Percentiles rank a stretch among this genome's conserved stretches.
Evolutionary conservation across 108 stramenopile genomes (phyloP).

Genomic region (Cylindrotheca fusiformis): DNA sequence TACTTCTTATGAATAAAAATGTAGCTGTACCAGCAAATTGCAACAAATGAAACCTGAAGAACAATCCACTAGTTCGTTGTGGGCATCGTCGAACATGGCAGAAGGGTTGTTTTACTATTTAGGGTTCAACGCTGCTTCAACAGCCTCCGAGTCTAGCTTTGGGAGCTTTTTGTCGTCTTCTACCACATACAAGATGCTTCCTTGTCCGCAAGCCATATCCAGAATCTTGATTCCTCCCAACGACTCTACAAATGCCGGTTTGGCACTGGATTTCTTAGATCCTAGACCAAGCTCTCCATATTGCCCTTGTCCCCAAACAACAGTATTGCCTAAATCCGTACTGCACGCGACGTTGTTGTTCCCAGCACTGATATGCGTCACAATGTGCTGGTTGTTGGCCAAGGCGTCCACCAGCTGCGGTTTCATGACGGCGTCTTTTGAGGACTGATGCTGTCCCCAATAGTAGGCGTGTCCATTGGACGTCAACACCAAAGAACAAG

Average conservation of each 20-base stretch:
- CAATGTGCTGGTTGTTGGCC: conserved; percentile 85
- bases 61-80: too few species aligned
- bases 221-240: conserved; percentile 53
- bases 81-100: too few species aligned
- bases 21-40: too few species aligned
- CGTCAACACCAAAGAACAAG: conserved; percentile 67
- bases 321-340: conserved; percentile 69
- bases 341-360: conserved; percentile 61
- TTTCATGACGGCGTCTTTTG: conserved; percentile 81
- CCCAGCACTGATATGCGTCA: conserved; percentile 60
- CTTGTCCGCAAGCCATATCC: conserved; percentile 77
- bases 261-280: conserved; percentile 66
- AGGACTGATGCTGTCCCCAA: conserved; percentile 72
- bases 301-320: conserved; percentile 82
- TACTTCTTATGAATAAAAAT: too few species aligned
- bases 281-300: conserved; percentile 80
- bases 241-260: conserved; percentile 73
- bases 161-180: conserved; percentile 59
- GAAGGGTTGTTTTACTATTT: too few species aligned
- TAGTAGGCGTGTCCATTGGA: conserved; percentile 83
- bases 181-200: conserved; percentile 73
- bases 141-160: conserved; percentile 52
- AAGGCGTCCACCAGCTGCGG: conserved; percentile 72
- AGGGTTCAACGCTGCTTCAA: conserved; percentile 31
- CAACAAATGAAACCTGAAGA: too few species aligned